A percentile compares a stretch with the other conserved stretches of the same genome.
These are phyloP conservation scores for Lactarius hengduanensis DNA, from an alignment of 768 basidiomycete species.

Conservation along the genomic window DNA sequence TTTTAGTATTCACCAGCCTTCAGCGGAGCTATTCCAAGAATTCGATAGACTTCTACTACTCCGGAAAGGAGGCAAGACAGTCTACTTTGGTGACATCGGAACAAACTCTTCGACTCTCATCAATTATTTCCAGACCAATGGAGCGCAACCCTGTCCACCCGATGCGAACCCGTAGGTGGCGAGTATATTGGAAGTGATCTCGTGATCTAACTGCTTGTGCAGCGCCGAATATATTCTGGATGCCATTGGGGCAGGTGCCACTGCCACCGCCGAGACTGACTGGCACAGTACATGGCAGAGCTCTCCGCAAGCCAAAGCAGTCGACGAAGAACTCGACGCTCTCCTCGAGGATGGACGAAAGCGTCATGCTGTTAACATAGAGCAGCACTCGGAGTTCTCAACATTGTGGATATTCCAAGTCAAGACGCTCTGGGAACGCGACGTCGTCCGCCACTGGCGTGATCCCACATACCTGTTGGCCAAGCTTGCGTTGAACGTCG, in stretches of 20 bases:
- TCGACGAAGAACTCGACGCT: constrained; percentile 44
- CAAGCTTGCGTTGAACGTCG: constrained; percentile 40
- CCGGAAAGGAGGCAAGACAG: constrained; percentile 68
- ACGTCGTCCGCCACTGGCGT: constrained; percentile 39
- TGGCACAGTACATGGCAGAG: constrained; percentile 53
- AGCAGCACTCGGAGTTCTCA: constrained; percentile 37
- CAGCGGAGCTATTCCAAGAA: constrained; percentile 78
- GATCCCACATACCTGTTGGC: constrained; percentile 42
- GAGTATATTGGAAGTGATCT: background rate
- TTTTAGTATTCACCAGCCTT: constrained; percentile 56
- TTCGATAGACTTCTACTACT: constrained; percentile 81
- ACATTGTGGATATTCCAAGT: constrained; percentile 43
- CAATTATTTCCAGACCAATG: constrained; percentile 73
- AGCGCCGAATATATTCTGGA: constrained; percentile 52
- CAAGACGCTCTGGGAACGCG: constrained; percentile 35
- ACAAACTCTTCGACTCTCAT: constrained; percentile 58
- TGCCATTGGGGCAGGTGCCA: constrained; percentile 57
- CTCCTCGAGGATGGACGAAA: constrained; percentile 43
- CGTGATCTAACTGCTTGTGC: background rate
- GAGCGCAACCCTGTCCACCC: constrained; percentile 57
- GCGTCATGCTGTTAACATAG: constrained; percentile 31
- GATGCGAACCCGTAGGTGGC: constrained; percentile 62
- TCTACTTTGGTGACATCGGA: constrained; percentile 72
- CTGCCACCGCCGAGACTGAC: constrained; percentile 43
- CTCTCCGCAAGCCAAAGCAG: constrained; percentile 40